A percentile compares a stretch with the other conserved stretches of the same genome.
phyloP scores from a whole-genome alignment of 2,329 filamentous ascomycete species.

The Coniella lustricola region DNA sequence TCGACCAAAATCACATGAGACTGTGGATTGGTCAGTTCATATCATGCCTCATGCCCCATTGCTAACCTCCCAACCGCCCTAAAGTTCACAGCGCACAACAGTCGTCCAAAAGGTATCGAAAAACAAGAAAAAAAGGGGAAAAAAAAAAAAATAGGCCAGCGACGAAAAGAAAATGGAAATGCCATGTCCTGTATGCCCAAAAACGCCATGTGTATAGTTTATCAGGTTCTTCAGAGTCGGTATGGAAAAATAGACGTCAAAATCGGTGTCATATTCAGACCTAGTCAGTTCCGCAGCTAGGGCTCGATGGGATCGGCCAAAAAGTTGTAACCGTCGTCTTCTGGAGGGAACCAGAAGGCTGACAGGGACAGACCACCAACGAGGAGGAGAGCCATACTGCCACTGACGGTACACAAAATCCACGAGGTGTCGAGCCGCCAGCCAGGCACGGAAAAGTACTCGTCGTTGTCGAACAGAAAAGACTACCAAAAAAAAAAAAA shows the following conservation, averaged over 20 bases:
- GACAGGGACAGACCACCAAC: conserved; percentile 57
- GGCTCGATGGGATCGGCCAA: conserved; percentile 44
- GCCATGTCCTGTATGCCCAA: conserved; percentile 12
- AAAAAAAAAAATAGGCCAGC: too few relatives aligned
- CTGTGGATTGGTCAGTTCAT: background rate
- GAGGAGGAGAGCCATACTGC: conserved; percentile 42
- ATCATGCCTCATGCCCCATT: background rate
- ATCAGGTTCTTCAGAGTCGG: background rate
- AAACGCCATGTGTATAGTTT: conserved; percentile 15
- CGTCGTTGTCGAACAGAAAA: conserved; percentile 75
- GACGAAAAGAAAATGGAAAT: conserved; percentile 6
- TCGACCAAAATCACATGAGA: background rate
- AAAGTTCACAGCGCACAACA: background rate
- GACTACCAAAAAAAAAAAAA: conserved; percentile 48
- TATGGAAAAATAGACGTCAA: background rate
- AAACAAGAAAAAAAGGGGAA: too few relatives aligned
- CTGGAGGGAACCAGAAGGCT: conserved; percentile 63
- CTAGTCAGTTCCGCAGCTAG: background rate
- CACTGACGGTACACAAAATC: conserved; percentile 58
- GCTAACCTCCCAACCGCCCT: background rate
- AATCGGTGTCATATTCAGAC: background rate
- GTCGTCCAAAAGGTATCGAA: conserved; percentile 14
- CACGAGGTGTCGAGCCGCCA: conserved; percentile 78
- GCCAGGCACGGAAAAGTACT: conserved; percentile 70
- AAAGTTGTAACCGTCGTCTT: conserved; percentile 75